phyloP scores from a whole-genome alignment of 768 basidiomycete species.

The Coprinellus micaceus region DNA sequence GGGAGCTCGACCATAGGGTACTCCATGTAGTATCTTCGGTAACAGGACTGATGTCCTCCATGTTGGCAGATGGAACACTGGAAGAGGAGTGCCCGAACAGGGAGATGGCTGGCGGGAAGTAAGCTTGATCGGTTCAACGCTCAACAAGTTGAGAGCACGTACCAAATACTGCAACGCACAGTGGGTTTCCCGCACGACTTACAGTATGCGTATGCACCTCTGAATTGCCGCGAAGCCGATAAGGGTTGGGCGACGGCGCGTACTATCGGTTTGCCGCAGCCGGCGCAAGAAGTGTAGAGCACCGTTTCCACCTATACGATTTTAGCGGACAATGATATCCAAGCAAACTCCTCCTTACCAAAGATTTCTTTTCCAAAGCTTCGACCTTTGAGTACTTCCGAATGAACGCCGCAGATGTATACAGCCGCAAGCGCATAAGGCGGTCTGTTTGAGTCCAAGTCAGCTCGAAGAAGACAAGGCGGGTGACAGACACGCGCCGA shows the following conservation, averaged over 20 bases:
- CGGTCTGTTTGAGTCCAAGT: constrained; percentile 43
- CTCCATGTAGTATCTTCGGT: constrained; percentile 60
- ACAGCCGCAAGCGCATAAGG: constrained; percentile 56
- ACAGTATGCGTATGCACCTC: constrained; percentile 56
- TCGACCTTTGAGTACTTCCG: constrained; percentile 58
- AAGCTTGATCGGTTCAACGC: constrained; percentile 1
- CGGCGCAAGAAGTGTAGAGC: constrained; percentile 66
- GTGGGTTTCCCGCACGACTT: constrained; percentile 44
- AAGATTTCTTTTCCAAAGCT: constrained; percentile 48
- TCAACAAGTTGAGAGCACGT: constrained; percentile 19
- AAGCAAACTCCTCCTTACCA: constrained; percentile 32
- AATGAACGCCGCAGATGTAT: constrained; percentile 69
- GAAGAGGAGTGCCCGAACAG: constrained; percentile 66
- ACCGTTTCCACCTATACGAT: constrained; percentile 73
- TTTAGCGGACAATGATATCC: too few species aligned
- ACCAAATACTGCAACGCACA: constrained; percentile 73
- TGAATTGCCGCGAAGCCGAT: constrained; percentile 19
- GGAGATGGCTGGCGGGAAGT: constrained; percentile 57
- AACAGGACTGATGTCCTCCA: constrained; percentile 80
- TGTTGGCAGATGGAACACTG: constrained; percentile 76
- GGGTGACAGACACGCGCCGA: too few species aligned
- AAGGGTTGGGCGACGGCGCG: constrained; percentile 33
- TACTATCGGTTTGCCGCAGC: constrained; percentile 62
- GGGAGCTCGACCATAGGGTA: constrained; percentile 53
- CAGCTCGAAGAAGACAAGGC: not conserved